Evolutionary conservation across 164 flowering plant species (phyloP).

Genomic region (Kalanchoe fedtschenkoi): DNA sequence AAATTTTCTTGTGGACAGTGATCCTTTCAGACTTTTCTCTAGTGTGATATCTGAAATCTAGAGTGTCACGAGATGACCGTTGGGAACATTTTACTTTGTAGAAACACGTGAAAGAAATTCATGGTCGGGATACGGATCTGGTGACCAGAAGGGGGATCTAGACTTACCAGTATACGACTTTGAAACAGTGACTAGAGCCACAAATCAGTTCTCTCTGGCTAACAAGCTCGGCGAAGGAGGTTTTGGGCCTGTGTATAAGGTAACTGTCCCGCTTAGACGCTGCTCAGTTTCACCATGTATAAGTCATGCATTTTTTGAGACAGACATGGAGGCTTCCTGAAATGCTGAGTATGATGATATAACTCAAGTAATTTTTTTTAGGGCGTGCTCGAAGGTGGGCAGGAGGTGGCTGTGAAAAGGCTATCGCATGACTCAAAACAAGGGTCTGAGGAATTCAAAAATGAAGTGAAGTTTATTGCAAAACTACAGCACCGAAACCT

Average conservation of each 20-base stretch:
- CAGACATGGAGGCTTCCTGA: no score
- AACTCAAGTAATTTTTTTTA: neutral
- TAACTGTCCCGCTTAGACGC: conserved; percentile 1
- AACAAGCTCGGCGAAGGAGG: conserved; percentile 11
- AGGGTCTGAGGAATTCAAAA: conserved; percentile 7
- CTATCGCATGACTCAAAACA: conserved; percentile 7
- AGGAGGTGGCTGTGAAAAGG: conserved; percentile 8
- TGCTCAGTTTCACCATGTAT: neutral
- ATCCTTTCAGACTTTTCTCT: neutral
- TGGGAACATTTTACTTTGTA: neutral
- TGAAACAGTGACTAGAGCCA: conserved; percentile 9
- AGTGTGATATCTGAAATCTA: neutral
- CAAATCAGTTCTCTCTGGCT: neutral
- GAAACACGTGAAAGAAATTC: neutral
- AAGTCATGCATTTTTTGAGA: no score
- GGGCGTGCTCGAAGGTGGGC: conserved; percentile 6
- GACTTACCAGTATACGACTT: conserved; percentile 13
- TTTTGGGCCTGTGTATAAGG: conserved; percentile 7
- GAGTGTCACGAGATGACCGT: neutral
- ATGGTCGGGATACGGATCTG: neutral
- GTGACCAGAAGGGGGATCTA: neutral
- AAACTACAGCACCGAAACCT: conserved; percentile 11
- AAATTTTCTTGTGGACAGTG: neutral
- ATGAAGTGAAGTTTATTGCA: conserved; percentile 7
- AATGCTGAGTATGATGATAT: neutral